Base-by-base conservation (phyloP, 441 rosid genomes). In the Euphorbia neoarborescens region DNA sequence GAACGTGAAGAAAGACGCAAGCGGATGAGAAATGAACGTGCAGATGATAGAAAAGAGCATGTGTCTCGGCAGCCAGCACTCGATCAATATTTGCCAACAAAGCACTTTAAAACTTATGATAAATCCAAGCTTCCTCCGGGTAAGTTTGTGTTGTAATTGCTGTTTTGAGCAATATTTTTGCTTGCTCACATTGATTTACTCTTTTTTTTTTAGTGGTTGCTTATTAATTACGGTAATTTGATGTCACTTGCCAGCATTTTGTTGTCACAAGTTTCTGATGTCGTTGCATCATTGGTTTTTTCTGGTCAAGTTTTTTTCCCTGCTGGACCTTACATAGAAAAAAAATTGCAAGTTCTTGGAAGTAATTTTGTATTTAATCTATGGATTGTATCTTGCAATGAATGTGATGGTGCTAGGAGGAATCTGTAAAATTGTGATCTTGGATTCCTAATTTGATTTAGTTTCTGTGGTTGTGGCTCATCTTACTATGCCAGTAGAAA, bases 1-100 rank as follows among this genome's bases (percentile, higher is more conserved):
- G 99, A 94, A 75, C 97, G 97, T 35, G 99, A 94, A 72, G 99
- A 94, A 84, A 87, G 99, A 78, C 87, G 84, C 66, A 88, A 84
- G 76, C 85, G 90, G 65, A 69, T 91, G 88, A 91, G 83, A 79
- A 84, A 64, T 80, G 94, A 89, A 2, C 81, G 82, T 27, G 71
- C 82, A 12, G 89, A 89, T 77, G 97, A 90, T 69, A 84, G 83
- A 75, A 77, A 87, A 42, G 56, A 74, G 32, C 83, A 78, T 66
- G 78, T 79, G 58, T 79, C 88, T 77, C 90, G 82, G 78, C 88
- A 78, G 40, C 75, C 76, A 69, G 77, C 75, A 57, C 79, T 81
- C 34, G 90, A 89, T 56, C 89, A 84, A 15, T 81, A 70, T 75
- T 81, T 81, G 67, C 90, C 82, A 70, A 75, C 77, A 27, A 86